Base-by-base conservation (phyloP, 2,329 filamentous ascomycete species). In the Monilinia fructigena region DNA sequence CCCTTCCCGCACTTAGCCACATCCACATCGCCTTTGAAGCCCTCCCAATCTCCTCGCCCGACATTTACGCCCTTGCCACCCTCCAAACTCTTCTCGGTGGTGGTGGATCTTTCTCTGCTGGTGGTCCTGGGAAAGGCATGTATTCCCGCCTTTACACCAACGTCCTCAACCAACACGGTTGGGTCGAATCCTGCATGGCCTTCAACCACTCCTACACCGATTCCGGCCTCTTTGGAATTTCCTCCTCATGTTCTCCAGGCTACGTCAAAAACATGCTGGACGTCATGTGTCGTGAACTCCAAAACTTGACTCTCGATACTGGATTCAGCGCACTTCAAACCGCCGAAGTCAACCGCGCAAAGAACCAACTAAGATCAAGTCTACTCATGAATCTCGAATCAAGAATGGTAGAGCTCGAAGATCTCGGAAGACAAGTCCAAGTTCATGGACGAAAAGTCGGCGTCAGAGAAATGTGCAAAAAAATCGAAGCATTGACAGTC, bases 151-250 rank as follows among this genome's bases (percentile, higher is more conserved):
- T 99, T 11, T 99, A 97, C 83, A 98, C 93, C 70, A 97, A 97
- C 77, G 94, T 98, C 0, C 86, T 99, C 62, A 99, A 99, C 82
- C 93, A 98, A 80, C 89, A 97, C 80, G 92, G 91, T 72, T 99
- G 94, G 94, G 92, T 99, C 35, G 95, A 99, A 80, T 93, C 88
- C 68, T 98, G 95, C 80, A 85, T 96, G 62, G 90, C 94, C 40
- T 98, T 98, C 82, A 98, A 98, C 83, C 93, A 98, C 82, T 92
- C 91, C 56, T 99, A 99, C 83, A 95, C 92, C 0, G 95, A 99
- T 78, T 93, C 90, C 8, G 95, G 95, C 4, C 86, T 99, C 53
- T 99, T 99, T 75, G 95, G 95, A 71, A 97, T 99, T 76, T 89
- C 91, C 0, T 91, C 92, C 0, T 89, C 89, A 38, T 99, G 95